A percentile compares a stretch with the other conserved stretches of the same genome.
phyloP scores from a whole-genome alignment of 805 yeast species.

The Saccharomycopsis fibuligera region DNA sequence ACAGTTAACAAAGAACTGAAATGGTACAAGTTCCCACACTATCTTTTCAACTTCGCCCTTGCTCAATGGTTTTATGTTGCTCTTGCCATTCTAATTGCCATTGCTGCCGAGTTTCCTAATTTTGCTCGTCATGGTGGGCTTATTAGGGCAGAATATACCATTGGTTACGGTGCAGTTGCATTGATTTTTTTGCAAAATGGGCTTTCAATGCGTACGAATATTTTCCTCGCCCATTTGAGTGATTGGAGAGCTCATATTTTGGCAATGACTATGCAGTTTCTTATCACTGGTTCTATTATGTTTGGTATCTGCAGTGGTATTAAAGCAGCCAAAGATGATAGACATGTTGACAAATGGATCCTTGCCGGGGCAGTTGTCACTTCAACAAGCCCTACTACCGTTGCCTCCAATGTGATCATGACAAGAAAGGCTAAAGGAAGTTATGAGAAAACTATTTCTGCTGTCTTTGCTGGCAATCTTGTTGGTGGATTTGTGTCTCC shows the following conservation, averaged over 20 bases:
- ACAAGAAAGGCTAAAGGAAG: conserved; percentile 82
- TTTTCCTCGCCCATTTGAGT: conserved; percentile 52
- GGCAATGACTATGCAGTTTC: conserved; percentile 59
- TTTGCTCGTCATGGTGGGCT: conserved; percentile 82
- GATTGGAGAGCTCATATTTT: conserved; percentile 83
- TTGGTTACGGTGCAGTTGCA: conserved; percentile 84
- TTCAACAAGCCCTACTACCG: conserved; percentile 87
- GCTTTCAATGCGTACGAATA: conserved; percentile 62
- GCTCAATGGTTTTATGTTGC: conserved; percentile 71
- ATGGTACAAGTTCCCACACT: not conserved
- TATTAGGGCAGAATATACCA: conserved; percentile 65
- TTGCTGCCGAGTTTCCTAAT: conserved; percentile 72
- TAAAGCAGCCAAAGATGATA: conserved; percentile 45
- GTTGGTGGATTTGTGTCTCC: conserved; percentile 87
- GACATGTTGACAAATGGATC: conserved; percentile 64
- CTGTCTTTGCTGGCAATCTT: conserved; percentile 78
- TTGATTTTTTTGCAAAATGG: conserved; percentile 80
- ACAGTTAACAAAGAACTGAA: not conserved
- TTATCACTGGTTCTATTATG: conserved; percentile 64
- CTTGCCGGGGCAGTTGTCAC: conserved; percentile 78
- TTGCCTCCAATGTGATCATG: conserved; percentile 89
- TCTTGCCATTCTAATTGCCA: conserved; percentile 64
- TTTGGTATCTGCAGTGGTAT: conserved; percentile 71
- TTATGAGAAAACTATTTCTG: conserved; percentile 69
- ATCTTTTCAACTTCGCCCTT: conserved; percentile 3